Conservation (phyloP, 2,329 filamentous ascomycete genomes). For the Elsinoe batatas region DNA sequence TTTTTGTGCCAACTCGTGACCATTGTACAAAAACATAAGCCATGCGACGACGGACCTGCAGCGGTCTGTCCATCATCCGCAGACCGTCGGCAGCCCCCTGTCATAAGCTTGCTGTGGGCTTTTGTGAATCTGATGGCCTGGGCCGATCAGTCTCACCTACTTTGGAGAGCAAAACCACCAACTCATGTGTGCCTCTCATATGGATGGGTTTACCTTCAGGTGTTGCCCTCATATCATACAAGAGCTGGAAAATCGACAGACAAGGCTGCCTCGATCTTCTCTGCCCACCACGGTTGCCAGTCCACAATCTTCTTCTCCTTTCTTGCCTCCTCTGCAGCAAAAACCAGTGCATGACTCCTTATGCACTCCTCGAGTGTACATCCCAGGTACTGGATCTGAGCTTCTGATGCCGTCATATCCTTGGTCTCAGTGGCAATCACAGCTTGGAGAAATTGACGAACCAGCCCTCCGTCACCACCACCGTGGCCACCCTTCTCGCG, state of each 20-base stretch:
- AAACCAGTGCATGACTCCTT: slow-evolving; percentile 85
- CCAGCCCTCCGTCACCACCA: slow-evolving; percentile 70
- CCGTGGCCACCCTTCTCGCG: slow-evolving; percentile 52
- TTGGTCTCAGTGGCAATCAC: slow-evolving; percentile 68
- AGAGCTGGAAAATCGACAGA: neutral
- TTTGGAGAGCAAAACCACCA: no score
- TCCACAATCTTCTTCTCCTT: slow-evolving; percentile 58
- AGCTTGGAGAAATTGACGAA: slow-evolving; percentile 71
- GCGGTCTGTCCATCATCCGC: no score
- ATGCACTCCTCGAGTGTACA: slow-evolving; percentile 80
- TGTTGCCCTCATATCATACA: neutral
- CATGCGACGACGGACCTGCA: no score
- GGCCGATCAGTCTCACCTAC: no score
- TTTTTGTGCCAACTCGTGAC: neutral
- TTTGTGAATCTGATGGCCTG: no score
- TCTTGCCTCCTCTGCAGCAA: slow-evolving; percentile 84
- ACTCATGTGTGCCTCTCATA: no score
- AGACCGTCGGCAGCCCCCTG: no score
- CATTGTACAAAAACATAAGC: no score
- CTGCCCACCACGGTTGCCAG: slow-evolving; percentile 68
- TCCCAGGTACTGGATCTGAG: slow-evolving; percentile 67
- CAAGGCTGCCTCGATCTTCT: slow-evolving; percentile 36
- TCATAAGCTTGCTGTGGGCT: no score
- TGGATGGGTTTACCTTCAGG: no score
- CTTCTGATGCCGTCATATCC: slow-evolving; percentile 54